These are phyloP conservation scores for Cornus controversa DNA, from an alignment of 148 eudicot species.

Conservation along the genomic window DNA sequence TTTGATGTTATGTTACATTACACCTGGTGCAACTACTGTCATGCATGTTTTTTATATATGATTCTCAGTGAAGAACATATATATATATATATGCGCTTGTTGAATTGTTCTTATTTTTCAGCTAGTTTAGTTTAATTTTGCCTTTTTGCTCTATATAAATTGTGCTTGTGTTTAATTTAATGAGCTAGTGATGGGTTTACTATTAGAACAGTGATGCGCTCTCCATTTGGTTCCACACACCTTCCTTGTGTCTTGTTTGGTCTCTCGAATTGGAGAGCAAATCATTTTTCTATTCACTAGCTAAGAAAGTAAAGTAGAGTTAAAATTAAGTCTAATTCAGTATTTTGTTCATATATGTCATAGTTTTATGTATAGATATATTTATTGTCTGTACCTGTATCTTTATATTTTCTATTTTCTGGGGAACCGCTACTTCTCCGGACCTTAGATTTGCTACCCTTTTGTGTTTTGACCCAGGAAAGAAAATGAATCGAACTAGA, in stretches of 20 bases:
- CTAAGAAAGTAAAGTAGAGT: neutral
- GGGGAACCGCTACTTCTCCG: neutral
- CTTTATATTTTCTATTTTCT: neutral
- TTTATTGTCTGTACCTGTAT: neutral
- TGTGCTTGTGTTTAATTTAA: neutral
- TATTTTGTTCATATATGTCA: neutral
- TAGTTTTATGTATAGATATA: neutral
- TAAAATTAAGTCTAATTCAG: neutral
- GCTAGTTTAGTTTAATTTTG: neutral
- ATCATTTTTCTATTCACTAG: too few relatives aligned
- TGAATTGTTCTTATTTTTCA: neutral
- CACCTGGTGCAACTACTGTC: neutral
- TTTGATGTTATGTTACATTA: neutral
- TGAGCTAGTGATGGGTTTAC: neutral
- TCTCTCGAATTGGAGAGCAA: too few relatives aligned
- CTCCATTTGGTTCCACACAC: too few relatives aligned
- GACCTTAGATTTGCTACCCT: neutral
- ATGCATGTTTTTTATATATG: neutral
- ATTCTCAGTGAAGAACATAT: neutral
- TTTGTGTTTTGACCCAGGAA: neutral
- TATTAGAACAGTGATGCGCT: too few relatives aligned
- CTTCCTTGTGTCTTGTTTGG: too few relatives aligned
- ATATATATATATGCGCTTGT: neutral
- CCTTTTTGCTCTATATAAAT: neutral
- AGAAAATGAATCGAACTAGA: neutral